Evolutionary conservation across 2,329 filamentous ascomycete species (phyloP), one percentile per base, ranked within the genome.

Genomic region (Colletotrichum sp.): DNA sequence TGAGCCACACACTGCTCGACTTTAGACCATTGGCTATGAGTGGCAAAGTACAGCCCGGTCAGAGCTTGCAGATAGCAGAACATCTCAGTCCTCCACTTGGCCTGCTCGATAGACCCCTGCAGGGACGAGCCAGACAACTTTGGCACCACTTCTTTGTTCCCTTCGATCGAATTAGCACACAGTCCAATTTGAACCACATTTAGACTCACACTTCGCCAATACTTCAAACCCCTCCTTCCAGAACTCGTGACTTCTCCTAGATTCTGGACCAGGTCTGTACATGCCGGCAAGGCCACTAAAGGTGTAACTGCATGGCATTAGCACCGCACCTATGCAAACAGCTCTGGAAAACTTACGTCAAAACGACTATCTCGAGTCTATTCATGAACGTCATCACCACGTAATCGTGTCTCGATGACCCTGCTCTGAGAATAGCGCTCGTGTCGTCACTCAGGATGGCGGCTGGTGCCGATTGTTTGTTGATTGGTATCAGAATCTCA

Each of bases 61-160:
- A 96, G 89, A n/a, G 95, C 88, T 67, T 93, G 90, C 43, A 95
- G 87, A 77, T 95, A 94, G 81, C 92, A 93, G 75, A 92, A 90
- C 9, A 95, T 87, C 68, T 92, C 89, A 72, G 87, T 88, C 67
- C 93, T 90, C 93, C 93, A 95, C 76, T 90, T 88, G 12, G 90
- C 88, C 63, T 92, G 88, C 77, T 88, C 84, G 32, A 92, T 88
- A 13, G 92, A 91, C 64, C 89, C 89, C 52, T 89, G 87, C 18
- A 94, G 85, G 1, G 91, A 90, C 66, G 91, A 86, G 0, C 88
- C 84, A 13, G 83, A 79, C 67, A 85, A 83, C 75, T 84, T 88
- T 71, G 79, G 83, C 72, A 61, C 82, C 43, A 68, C 68, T 55
- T 80, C 67, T 43, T 77, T 73, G 38, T 78, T 79, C 79, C 79